Percentiles rank a stretch among this genome's conserved stretches.
These are phyloP conservation scores for Angomonas deanei DNA, from an alignment of 208 protist species.

Conservation along the genomic window DNA sequence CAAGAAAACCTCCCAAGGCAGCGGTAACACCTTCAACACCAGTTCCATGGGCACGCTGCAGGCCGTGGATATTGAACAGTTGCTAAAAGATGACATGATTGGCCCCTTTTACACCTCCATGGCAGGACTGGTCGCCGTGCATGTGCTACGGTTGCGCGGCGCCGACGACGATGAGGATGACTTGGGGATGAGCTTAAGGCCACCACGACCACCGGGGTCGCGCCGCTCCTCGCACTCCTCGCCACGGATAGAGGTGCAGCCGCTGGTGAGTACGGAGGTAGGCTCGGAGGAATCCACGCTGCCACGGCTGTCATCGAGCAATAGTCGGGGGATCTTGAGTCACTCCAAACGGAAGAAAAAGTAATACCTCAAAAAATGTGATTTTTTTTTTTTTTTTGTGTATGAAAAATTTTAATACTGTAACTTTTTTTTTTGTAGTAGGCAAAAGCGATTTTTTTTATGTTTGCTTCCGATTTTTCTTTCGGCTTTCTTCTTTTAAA, in stretches of 20 bases:
- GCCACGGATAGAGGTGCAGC: background rate
- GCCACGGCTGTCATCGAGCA: too few relatives aligned
- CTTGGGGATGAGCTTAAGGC: background rate
- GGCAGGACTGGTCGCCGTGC: conserved; percentile 66
- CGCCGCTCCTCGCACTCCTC: background rate
- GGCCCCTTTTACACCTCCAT: conserved; percentile 58
- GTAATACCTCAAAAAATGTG: too few relatives aligned
- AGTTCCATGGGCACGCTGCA: conserved; percentile 12
- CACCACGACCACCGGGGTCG: background rate
- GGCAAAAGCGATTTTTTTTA: background rate
- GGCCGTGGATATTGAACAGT: conserved; percentile 19
- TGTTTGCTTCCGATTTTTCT: conserved; percentile 12
- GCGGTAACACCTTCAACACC: too few relatives aligned
- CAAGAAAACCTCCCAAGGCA: too few relatives aligned
- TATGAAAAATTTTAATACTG: too few relatives aligned
- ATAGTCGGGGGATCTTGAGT: too few relatives aligned
- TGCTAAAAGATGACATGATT: conserved; percentile 52
- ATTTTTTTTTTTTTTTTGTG: too few relatives aligned
- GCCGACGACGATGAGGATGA: background rate
- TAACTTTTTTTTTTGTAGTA: background rate
- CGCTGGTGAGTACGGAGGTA: background rate
- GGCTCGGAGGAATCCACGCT: too few relatives aligned
- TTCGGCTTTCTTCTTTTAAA: conserved; percentile 8
- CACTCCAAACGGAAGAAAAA: too few relatives aligned
- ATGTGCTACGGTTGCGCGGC: conserved; percentile 26